Conservation (phyloP, 129 eudicot genomes). For the Sambucus nigra region DNA sequence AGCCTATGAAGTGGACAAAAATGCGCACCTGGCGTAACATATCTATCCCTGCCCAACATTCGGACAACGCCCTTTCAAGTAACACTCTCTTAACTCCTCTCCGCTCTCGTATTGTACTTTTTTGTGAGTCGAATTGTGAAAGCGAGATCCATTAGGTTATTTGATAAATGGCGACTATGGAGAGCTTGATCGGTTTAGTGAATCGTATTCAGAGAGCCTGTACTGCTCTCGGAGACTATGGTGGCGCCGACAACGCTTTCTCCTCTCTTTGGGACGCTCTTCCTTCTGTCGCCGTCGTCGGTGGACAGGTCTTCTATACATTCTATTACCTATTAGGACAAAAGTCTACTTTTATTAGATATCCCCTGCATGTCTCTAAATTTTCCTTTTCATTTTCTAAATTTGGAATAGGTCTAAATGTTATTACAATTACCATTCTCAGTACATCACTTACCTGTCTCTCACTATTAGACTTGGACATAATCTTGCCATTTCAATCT, state of each 20-base stretch:
- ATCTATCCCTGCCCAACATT: too few species aligned
- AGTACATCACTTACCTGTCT: neutral
- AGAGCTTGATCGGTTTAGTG: conserved; percentile 83
- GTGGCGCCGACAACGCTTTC: conserved; percentile 57
- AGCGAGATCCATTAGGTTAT: neutral
- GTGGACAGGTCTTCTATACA: conserved; percentile 59
- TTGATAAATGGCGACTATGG: conserved; percentile 50
- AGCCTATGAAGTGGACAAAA: too few species aligned
- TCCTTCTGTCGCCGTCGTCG: conserved; percentile 91
- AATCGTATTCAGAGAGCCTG: conserved; percentile 80
- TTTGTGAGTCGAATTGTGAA: too few species aligned
- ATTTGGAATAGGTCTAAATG: neutral
- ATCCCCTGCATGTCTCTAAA: too few species aligned
- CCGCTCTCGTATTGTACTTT: too few species aligned
- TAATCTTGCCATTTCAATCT: too few species aligned
- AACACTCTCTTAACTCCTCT: too few species aligned
- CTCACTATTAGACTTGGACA: neutral
- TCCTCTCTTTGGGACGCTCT: conserved; percentile 91
- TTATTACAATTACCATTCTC: neutral
- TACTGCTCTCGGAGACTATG: conserved; percentile 82
- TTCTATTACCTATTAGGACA: neutral
- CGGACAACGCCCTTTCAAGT: too few species aligned
- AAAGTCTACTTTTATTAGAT: neutral
- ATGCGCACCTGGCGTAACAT: too few species aligned
- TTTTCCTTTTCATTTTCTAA: too few species aligned